A percentile compares a stretch with the other conserved stretches of the same genome.
Conservation (phyloP, 2,329 filamentous ascomycete genomes). For the Hymenoscyphus infarciens region DNA sequence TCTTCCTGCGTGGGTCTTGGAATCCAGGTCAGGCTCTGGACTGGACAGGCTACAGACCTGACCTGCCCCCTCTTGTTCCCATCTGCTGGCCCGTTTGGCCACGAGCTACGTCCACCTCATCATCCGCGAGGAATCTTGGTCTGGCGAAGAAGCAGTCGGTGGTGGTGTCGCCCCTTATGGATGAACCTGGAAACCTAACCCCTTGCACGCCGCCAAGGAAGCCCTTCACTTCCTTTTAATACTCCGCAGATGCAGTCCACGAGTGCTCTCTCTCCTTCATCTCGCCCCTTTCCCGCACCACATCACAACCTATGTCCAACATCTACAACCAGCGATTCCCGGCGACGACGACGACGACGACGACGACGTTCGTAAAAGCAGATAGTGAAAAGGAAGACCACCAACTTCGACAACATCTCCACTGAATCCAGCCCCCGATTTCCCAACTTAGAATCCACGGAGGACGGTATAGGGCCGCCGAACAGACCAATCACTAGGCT, state of each 20-base stretch:
- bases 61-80: background rate
- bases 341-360: background rate
- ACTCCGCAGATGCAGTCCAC: background rate
- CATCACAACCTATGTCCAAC: background rate
- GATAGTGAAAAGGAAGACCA: background rate
- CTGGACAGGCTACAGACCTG: background rate
- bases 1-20: no score
- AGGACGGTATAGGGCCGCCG: background rate
- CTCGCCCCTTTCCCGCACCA: background rate
- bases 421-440: background rate
- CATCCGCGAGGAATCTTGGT: background rate
- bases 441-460: no score
- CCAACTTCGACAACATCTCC: background rate
- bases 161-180: background rate
- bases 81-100: background rate
- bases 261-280: background rate
- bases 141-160: background rate
- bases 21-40: background rate
- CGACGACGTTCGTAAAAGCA: background rate
- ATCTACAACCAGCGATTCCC: background rate
- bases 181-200: background rate
- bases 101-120: background rate
- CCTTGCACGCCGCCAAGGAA: background rate
- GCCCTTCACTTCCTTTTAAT: no score
- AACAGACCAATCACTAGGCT: background rate